Percentiles rank a stretch among this genome's conserved stretches.
Evolutionary conservation across 2,329 filamentous ascomycete species (phyloP).

Genomic region (Scytalidium sp.): DNA sequence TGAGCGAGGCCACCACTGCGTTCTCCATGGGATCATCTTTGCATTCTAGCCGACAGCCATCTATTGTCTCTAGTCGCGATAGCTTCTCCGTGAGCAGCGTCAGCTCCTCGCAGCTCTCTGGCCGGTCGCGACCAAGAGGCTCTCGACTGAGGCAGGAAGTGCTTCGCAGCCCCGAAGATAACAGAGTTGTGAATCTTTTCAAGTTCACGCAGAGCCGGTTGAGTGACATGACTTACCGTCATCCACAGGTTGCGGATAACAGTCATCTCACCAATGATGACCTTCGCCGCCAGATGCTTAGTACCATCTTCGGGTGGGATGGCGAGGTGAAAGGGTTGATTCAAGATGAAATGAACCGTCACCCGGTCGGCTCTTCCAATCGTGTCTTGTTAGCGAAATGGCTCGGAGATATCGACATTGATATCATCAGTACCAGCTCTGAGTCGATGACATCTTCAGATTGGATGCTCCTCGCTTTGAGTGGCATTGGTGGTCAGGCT

Average conservation of each 20-base stretch:
- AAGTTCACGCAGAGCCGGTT: conserved; percentile 79
- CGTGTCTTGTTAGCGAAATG: conserved; percentile 86
- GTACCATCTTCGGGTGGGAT: conserved; percentile 92
- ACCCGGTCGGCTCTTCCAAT: conserved; percentile 69
- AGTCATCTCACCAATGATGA: conserved; percentile 70
- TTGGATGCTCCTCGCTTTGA: conserved; percentile 94
- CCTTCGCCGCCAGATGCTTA: conserved; percentile 85
- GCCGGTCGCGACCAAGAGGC: conserved; percentile 42
- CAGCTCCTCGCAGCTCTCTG: conserved; percentile 38
- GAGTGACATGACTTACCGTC: conserved; percentile 78
- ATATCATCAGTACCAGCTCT: conserved; percentile 76
- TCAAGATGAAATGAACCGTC: conserved; percentile 76
- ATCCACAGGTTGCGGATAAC: conserved; percentile 57
- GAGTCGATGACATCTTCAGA: conserved; percentile 90
- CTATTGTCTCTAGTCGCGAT: conserved; percentile 37
- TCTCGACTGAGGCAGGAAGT: conserved; percentile 81
- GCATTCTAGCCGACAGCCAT: conserved; percentile 28
- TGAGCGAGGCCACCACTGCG: conserved; percentile 60
- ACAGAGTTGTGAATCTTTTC: conserved; percentile 74
- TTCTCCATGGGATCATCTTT: conserved; percentile 65
- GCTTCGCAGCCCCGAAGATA: conserved; percentile 72
- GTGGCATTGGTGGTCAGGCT: conserved; percentile 73
- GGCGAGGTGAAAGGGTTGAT: conserved; percentile 78
- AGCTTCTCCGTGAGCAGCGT: conserved; percentile 53
- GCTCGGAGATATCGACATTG: conserved; percentile 81